Evolutionary conservation across 352 stramenopile species (phyloP).

Genomic region (Phytophthora capsici): DNA sequence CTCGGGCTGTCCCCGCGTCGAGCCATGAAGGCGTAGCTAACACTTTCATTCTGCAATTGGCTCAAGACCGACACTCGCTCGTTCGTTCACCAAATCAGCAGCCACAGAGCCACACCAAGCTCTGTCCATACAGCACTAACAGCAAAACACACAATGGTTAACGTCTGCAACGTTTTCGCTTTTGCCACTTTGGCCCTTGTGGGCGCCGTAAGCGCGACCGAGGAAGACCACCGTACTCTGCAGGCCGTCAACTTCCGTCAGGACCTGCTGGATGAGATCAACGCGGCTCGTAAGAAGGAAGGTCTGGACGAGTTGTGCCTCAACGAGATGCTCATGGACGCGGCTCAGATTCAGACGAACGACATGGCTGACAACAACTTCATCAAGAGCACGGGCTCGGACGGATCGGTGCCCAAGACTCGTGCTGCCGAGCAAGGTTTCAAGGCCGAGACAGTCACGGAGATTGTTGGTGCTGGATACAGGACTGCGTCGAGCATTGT

Average conservation of each 20-base stretch:
- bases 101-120: constrained; percentile 24
- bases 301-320: constrained; percentile 46
- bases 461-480: constrained; percentile 61
- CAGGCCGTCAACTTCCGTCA: constrained; percentile 55
- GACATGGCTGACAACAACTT: constrained; percentile 46
- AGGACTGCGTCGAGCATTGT: constrained; percentile 43
- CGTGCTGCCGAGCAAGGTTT: constrained; percentile 40
- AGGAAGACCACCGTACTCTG: constrained; percentile 27
- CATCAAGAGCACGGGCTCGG: constrained; percentile 40
- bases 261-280: constrained; percentile 46
- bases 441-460: constrained; percentile 30
- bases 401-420: constrained; percentile 40
- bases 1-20: constrained; percentile 12
- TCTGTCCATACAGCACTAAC: constrained; percentile 28
- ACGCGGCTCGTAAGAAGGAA: constrained; percentile 42
- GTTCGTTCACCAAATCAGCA: constrained; percentile 15
- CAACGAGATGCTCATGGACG: constrained; percentile 50
- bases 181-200: constrained; percentile 22
- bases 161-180: constrained; percentile 16
- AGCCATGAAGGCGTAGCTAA: constrained; percentile 23
- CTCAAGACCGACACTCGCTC: constrained; percentile 16
- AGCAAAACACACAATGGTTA: constrained; percentile 26
- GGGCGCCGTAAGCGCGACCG: constrained; percentile 16
- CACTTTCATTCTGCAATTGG: constrained; percentile 37
- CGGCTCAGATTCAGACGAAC: constrained; percentile 41